Base-by-base conservation (phyloP, 202 grass and related monocot species). In the Cymbopogon flexuosus region DNA sequence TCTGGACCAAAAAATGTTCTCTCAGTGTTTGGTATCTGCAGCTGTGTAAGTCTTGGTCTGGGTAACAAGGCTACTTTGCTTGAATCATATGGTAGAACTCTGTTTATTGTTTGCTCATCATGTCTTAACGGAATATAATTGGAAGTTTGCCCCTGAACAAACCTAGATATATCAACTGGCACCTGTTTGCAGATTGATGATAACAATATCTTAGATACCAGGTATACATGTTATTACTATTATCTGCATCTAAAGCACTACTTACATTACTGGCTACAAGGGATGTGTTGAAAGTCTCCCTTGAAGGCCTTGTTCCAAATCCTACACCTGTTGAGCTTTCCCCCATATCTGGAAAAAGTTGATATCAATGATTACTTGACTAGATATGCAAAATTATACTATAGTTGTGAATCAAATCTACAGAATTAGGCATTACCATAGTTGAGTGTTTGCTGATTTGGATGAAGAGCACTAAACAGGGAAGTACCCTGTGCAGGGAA, bases 11-110 rank as follows among this genome's bases (percentile, higher is more conserved):
- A 73, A 78, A 73, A 13, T 67, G 54, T 23, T 81, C 9, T 56
- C 78, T 79, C 76, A 3, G 11, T 34, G 47, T 81, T 84, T 67
- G 84, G 72, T 84, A 81, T 87, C 58, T 34, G 31, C 4, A 78
- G 34, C 7, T 60, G 49, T 8, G 47, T 62, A n/a, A 80, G 49
- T 66, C 81, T 81, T 87, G 84, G 72, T 72, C 59, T 24, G 31
- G 76, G 18, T 58, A 87, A 68, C 65, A 59, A 30, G 19, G 16
- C 23, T 60, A 30, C 63, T 65, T 84, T 76, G 21, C 24, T 80
- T 80, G 84, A 54, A 65, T 62, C 47, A 77, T 79, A 29, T 67
- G 42, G 83, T 35, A 54, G 23, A 77, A 22, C 15, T 18, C 47
- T 79, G 10, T 63, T 54, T 75, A 19, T 56, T 49, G 34, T 46